Evolutionary conservation across 2,329 filamentous ascomycete species (phyloP).

Genomic region (Claviceps capensis): DNA sequence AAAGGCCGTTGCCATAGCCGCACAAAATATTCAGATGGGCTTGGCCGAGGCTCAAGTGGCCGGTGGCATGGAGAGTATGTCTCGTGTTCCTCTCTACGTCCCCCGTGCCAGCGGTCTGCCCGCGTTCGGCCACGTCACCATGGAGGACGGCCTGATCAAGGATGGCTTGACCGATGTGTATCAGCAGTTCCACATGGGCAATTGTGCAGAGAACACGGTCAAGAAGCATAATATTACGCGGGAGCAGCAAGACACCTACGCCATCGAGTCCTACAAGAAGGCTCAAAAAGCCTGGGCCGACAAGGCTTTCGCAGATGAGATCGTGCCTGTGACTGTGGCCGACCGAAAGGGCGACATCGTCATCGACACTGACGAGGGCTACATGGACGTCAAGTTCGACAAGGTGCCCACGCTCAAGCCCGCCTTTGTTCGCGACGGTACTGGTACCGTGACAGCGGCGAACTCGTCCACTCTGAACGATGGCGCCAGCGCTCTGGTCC

Average conservation of each 20-base stretch:
- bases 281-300: conserved; percentile 81
- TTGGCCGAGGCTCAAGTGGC: conserved; percentile 79
- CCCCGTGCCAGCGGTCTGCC: conserved; percentile 70
- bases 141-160: conserved; percentile 87
- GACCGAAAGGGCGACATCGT: conserved; percentile 70
- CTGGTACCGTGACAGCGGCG: conserved; percentile 83
- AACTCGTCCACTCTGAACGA: conserved; percentile 94
- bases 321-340: conserved; percentile 76
- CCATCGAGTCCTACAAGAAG: conserved; percentile 77
- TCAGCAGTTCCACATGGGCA: conserved; percentile 95
- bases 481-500: conserved; percentile 77
- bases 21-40: conserved; percentile 88
- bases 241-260: conserved; percentile 82
- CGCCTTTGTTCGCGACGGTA: conserved; percentile 75
- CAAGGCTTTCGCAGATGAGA: conserved; percentile 75
- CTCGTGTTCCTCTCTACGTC: conserved; percentile 80
- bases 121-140: conserved; percentile 71
- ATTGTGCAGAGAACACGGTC: conserved; percentile 87
- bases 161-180: conserved; percentile 95
- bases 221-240: conserved; percentile 73
- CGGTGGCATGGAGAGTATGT: conserved; percentile 98
- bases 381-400: conserved; percentile 71
- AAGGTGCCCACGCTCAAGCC: conserved; percentile 81
- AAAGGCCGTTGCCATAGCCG: conserved; percentile 81
- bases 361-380: conserved; percentile 77